Conservation (phyloP, 805 yeast genomes). For the Spathaspora passalidarum region DNA sequence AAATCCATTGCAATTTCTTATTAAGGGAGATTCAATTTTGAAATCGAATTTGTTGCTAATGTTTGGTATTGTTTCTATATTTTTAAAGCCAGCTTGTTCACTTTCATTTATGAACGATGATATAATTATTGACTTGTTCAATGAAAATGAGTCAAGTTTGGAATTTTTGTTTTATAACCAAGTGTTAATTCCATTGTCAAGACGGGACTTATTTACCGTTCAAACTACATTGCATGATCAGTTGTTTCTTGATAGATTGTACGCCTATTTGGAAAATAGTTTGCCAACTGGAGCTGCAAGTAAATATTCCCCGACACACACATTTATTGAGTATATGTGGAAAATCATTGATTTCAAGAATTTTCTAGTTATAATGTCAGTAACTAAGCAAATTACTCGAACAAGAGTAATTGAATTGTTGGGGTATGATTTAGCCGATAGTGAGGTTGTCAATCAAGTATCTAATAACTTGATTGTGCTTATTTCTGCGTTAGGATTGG, state of each 20-base stretch:
- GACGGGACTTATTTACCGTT: constrained; percentile 17
- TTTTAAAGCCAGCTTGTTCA: constrained; percentile 27
- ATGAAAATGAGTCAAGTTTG: constrained; percentile 11
- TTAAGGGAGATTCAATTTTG: constrained; percentile 4
- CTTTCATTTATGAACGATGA: constrained; percentile 20
- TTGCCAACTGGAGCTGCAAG: constrained; percentile 12
- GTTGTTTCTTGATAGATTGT: constrained; percentile 9
- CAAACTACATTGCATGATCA: constrained; percentile 8
- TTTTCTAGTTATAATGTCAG: constrained; percentile 26
- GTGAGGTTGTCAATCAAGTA: constrained; percentile 6
- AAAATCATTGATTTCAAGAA: constrained; percentile 30
- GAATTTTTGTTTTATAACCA: constrained; percentile 16
- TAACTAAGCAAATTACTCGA: constrained; percentile 21
- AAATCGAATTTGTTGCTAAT: constrained; percentile 20
- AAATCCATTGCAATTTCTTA: not conserved
- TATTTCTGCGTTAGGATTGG: constrained; percentile 24
- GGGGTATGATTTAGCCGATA: constrained; percentile 18
- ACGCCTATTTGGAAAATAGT: constrained; percentile 14
- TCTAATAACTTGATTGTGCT: constrained; percentile 21
- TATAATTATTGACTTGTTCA: constrained; percentile 16
- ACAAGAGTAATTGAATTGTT: constrained; percentile 20
- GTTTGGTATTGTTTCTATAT: constrained; percentile 22
- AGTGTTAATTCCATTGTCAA: constrained; percentile 19
- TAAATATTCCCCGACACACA: not conserved
- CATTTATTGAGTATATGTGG: constrained; percentile 20